Base-by-base conservation (phyloP, 2,329 filamentous ascomycete genomes). In the Talaromyces sp. region DNA sequence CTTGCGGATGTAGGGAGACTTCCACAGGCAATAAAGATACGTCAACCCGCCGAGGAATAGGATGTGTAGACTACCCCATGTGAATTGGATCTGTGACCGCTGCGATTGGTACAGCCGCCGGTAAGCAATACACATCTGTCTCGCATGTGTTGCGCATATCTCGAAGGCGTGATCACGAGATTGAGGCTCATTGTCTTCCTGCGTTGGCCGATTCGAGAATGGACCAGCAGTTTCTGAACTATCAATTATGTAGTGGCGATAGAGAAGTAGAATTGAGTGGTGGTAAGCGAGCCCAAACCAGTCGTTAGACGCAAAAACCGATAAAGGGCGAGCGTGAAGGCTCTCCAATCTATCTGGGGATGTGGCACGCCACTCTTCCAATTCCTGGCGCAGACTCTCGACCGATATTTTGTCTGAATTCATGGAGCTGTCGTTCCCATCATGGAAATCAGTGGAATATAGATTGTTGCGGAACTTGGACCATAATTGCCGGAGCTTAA, bases 261-360 rank as follows among this genome's bases (percentile, higher is more conserved):
- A 77, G 1, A 80, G 66, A 2, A 78, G 66, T 5, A 79, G 67
- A 23, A 79, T 72, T 1, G 76, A 74, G 61, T 79, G 72, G 61
- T 77, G 66, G 54, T 78, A 78, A 1, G 73, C 74, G 1, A 79
- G 67, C 2, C 70, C 63, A 54, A 79, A 79, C 76, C 77, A 79
- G 12, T 73, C 70, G 5, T 63, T 63, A 0, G 76, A 77, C 0
- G 75, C 71, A 63, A 76, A 79, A 4, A 61, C 48, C 14, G 64
- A 65, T 12, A 65, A 46, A 6, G 58, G 52, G 1, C 76, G 71
- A 0, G 72, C 63, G 16, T 67, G 63, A 9, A 67, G 63, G 28
- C 64, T 63, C 12, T 62, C 52, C 11, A 67, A 40, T 39, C 63
- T 63, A 31, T 62, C 50, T 12, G 69, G 70, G 8, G 64, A 63